Evolutionary conservation across 805 yeast species (phyloP), one percentile per base, ranked within the genome.

Genomic region (Saccharomyces eubayanus): DNA sequence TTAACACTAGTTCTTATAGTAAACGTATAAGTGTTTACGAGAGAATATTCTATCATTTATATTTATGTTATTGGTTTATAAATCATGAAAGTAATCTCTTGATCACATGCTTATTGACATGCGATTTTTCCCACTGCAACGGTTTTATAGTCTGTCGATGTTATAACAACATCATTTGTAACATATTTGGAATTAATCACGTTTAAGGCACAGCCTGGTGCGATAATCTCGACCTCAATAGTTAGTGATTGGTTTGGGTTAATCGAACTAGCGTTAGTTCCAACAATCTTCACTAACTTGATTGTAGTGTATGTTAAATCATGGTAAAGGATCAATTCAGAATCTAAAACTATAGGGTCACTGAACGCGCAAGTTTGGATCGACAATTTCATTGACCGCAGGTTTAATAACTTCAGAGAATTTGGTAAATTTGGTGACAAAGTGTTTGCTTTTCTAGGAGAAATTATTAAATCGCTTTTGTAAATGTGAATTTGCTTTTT

Each of bases 1-100:
- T 53, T 72, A 57, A 57, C 50, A 36, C 51, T 46, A 20, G 10
- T 14, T 41, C 27, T 28, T 27, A 62, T 40, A 14, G 14, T 45
- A 45, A 27, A 5, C 30, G 29, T 24, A 40, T 41, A 12, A 41
- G 31, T 16, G 40, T 8, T 27, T 46, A 21, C 12, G 14, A 21
- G n/a, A 46, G 10, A 10, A 9, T 21, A 10, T 20, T 46, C 29
- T 14, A 14, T 46, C 28, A 46, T 46, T 11, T 6, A 46, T 36
- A 36, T 36, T 9, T 28, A 28, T 28, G 16, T 6, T 36, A 16
- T 6, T 36, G 5, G 21, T 16, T 36, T 16, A 16, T 36, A 16
- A 16, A 36, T 36, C 10, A 36, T 16, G 16, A 36, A 16, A 5
- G 16, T 36, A 8, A 36, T n/a, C 10, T 36, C 43, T n/a, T 16